Percentiles rank a stretch among this genome's conserved stretches.
phyloP scores from a whole-genome alignment of 257 asterid species.

The Phtheirospermum japonicum region DNA sequence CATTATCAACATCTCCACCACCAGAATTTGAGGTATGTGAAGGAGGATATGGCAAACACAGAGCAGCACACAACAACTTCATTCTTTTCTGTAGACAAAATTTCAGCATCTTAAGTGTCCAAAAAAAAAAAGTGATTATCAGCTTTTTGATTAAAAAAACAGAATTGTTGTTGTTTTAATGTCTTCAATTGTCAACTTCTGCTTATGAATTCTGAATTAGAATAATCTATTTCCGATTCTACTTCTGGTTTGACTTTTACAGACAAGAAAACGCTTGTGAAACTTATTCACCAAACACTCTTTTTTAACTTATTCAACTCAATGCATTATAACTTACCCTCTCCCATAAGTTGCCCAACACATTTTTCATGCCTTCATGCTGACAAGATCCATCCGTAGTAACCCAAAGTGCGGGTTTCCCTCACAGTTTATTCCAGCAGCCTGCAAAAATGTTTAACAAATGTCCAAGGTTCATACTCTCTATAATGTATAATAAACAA shows the following conservation, averaged over 20 bases:
- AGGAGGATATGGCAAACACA: constrained; percentile 80
- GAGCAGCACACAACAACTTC: constrained; percentile 59
- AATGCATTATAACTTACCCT: constrained; percentile 43
- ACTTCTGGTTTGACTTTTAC: not conserved
- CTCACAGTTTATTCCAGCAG: constrained; percentile 65
- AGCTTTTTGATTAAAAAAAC: too few relatives aligned
- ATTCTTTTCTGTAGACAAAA: constrained; percentile 48
- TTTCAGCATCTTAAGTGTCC: not conserved
- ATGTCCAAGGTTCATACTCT: constrained; percentile 11
- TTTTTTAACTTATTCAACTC: not conserved
- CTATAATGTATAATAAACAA: not conserved
- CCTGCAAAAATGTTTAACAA: constrained; percentile 40
- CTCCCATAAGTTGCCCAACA: constrained; percentile 79
- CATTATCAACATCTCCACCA: constrained; percentile 35
- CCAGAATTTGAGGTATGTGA: constrained; percentile 30
- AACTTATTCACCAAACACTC: not conserved
- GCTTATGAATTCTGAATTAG: too few relatives aligned
- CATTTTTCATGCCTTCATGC: constrained; percentile 73
- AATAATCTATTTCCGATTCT: not conserved
- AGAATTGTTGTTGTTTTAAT: too few relatives aligned
- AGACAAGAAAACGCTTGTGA: not conserved
- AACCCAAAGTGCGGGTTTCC: constrained; percentile 69
- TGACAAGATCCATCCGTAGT: constrained; percentile 61
- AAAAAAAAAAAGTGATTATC: not conserved
- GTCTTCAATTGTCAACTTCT: not conserved